Percentiles rank a stretch among this genome's conserved stretches.
Evolutionary conservation across 345 rosid genomes (phyloP).

Genomic region (Trapa bicornis): DNA sequence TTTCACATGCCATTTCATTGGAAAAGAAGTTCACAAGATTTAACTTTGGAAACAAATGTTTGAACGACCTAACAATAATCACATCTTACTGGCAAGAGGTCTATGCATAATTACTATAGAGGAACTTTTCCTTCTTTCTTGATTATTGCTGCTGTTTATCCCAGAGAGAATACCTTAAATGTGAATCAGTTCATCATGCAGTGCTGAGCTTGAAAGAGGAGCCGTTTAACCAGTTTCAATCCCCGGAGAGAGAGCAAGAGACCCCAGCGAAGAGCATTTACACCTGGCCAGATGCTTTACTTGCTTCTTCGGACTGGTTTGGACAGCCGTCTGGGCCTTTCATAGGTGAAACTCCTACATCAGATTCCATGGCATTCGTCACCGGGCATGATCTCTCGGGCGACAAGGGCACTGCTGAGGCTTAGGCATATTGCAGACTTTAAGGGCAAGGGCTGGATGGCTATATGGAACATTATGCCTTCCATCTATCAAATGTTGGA

Average conservation of each 20-base stretch:
- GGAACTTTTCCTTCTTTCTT: background rate
- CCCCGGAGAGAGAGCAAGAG: constrained; percentile 26
- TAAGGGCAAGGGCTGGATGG: constrained; percentile 35
- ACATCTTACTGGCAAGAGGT: background rate
- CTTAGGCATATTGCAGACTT: background rate
- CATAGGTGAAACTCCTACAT: constrained; percentile 43
- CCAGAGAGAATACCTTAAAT: constrained; percentile 1
- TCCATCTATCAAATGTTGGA: constrained; percentile 61
- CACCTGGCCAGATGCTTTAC: constrained; percentile 49
- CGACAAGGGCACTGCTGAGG: constrained; percentile 39
- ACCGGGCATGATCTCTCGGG: constrained; percentile 61
- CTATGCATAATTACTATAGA: background rate
- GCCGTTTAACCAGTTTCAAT: constrained; percentile 22
- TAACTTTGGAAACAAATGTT: background rate
- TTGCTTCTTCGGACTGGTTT: constrained; percentile 68
- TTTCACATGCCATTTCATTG: background rate
- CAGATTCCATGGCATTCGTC: constrained; percentile 51
- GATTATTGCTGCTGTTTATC: background rate
- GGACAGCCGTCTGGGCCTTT: constrained; percentile 41
- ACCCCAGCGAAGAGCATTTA: constrained; percentile 18
- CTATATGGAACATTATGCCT: constrained; percentile 81
- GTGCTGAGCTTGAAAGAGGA: constrained; percentile 35
- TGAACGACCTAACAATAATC: background rate
- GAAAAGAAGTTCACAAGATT: background rate
- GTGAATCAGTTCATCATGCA: constrained; percentile 15